Conservation (phyloP, 495 filamentous ascomycete species). For the Tuber brumale region DNA sequence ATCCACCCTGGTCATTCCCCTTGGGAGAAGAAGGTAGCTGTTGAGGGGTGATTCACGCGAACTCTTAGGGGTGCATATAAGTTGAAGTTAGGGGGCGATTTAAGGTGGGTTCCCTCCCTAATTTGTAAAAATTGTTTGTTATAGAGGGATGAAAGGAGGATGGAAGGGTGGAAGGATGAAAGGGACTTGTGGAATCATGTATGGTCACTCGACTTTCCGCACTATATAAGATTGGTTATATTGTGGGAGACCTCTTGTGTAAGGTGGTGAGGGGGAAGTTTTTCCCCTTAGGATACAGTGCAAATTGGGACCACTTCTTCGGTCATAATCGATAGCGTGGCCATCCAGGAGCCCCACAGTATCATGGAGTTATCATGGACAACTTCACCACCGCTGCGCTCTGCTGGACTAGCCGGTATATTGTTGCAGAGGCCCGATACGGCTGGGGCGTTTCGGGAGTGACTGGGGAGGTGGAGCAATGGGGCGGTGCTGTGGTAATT, state of each 20-base stretch:
- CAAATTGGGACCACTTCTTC: no score
- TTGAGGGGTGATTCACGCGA: background rate
- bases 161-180: background rate
- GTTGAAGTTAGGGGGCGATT: no score
- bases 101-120: no score
- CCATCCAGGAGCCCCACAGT: no score
- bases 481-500: no score
- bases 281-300: no score
- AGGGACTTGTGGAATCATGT: background rate
- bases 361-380: no score
- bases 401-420: background rate
- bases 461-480: background rate
- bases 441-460: background rate
- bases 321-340: no score
- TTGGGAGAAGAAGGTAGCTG: constrained; percentile 25
- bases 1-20: constrained; percentile 30
- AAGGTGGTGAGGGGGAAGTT: constrained; percentile 47
- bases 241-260: constrained; percentile 48
- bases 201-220: background rate
- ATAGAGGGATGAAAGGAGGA: no score
- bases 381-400: background rate
- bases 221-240: background rate
- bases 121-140: no score
- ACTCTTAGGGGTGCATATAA: no score
- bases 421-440: background rate